These are phyloP conservation scores for Geotrichum klebahnii DNA, from an alignment of 1,139 yeast genomes.

Conservation along the genomic window DNA sequence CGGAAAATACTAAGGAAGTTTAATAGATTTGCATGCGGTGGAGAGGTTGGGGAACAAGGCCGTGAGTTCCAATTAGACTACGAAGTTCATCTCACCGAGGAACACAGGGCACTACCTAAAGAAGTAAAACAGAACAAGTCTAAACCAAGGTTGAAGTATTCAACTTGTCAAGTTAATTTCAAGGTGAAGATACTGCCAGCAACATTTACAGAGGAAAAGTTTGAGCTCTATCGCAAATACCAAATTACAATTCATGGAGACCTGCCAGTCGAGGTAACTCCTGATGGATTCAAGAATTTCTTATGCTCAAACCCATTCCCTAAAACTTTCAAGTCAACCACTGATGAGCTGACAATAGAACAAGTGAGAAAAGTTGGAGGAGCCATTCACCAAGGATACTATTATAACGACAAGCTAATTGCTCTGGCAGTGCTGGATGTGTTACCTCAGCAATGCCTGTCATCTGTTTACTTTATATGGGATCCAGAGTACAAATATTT, in stretches of 20 bases:
- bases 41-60: slow-evolving; percentile 10
- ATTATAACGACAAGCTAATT: slow-evolving; percentile 56
- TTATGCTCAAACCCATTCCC: slow-evolving; percentile 13
- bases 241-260: slow-evolving; percentile 70
- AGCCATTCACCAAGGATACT: slow-evolving; percentile 77
- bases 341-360: background rate
- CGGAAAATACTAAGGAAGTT: slow-evolving; percentile 64
- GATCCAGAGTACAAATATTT: slow-evolving; percentile 72
- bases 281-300: slow-evolving; percentile 5
- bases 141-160: background rate
- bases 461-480: slow-evolving; percentile 86
- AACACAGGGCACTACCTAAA: slow-evolving; percentile 12
- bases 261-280: slow-evolving; percentile 45
- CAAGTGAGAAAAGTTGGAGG: slow-evolving; percentile 39
- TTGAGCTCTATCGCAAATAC: slow-evolving; percentile 59
- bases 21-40: slow-evolving; percentile 36
- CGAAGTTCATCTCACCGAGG: slow-evolving; percentile 27
- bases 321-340: background rate
- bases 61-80: slow-evolving; percentile 36
- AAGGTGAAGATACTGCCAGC: slow-evolving; percentile 54
- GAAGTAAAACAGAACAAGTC: background rate
- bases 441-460: slow-evolving; percentile 61
- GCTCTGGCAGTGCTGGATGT: slow-evolving; percentile 79
- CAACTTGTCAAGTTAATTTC: slow-evolving; percentile 36
- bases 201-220: slow-evolving; percentile 56